A percentile compares a stretch with the other conserved stretches of the same genome.
Evolutionary conservation across 305 asterid genomes (phyloP).

Genomic region (Nicotiana rustica): DNA sequence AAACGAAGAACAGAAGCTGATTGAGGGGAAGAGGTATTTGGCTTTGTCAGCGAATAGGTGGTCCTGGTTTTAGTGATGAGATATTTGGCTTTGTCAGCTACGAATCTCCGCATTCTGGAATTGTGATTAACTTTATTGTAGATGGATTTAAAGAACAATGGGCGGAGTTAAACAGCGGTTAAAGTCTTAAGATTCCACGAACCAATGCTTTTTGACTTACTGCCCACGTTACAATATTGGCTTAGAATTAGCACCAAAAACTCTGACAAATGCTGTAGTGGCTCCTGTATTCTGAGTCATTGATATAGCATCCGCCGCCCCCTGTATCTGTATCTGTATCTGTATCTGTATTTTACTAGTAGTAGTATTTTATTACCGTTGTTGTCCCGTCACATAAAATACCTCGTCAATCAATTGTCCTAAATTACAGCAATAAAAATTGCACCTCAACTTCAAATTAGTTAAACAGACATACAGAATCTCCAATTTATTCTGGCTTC

Average conservation of each 20-base stretch:
- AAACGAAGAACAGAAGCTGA: conserved; percentile 37
- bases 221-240: conserved; percentile 31
- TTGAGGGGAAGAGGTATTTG: conserved; percentile 36
- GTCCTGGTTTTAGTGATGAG: conserved; percentile 33
- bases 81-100: conserved; percentile 54
- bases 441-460: too few relatives aligned
- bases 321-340: too few relatives aligned
- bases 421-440: too few relatives aligned
- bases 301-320: too few relatives aligned
- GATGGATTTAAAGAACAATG: background rate
- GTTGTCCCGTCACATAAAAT: too few relatives aligned
- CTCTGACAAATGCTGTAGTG: background rate
- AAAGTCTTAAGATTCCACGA: background rate
- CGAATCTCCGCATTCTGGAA: conserved; percentile 70
- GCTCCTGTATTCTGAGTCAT: too few relatives aligned
- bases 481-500: too few relatives aligned
- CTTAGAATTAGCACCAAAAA: background rate
- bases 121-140: background rate
- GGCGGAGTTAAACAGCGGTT: conserved; percentile 16
- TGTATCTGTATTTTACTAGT: too few relatives aligned
- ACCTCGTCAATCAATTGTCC: too few relatives aligned
- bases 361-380: too few relatives aligned
- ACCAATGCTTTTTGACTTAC: conserved; percentile 26
- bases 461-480: too few relatives aligned
- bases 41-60: conserved; percentile 52